Evolutionary conservation across 148 eudicot genomes (phyloP).

Genomic region (Fagopyrum esculentum): DNA sequence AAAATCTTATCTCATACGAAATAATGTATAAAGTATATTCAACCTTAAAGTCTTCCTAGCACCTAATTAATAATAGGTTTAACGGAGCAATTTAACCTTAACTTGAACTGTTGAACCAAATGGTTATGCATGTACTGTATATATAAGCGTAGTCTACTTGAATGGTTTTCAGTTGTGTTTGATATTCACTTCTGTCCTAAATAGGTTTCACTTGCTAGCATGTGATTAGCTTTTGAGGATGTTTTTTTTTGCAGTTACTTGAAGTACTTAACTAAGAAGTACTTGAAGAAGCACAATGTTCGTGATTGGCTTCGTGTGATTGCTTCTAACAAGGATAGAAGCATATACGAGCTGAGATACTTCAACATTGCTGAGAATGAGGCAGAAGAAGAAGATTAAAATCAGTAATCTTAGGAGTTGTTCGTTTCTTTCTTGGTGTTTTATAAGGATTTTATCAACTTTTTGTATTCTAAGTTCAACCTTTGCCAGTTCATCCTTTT

Average conservation of each 20-base stretch:
- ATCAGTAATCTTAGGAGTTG: not conserved
- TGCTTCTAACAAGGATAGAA: conserved; percentile 74
- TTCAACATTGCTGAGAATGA: conserved; percentile 88
- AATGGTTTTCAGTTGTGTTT: no score
- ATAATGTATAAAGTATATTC: no score
- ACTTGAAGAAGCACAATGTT: conserved; percentile 76
- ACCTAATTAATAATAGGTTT: no score
- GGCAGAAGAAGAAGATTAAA: conserved; percentile 56
- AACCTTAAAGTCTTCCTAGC: no score
- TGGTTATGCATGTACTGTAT: no score
- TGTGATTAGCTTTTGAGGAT: not conserved
- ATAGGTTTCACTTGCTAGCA: no score
- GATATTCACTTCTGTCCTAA: no score
- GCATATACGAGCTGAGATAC: conserved; percentile 67
- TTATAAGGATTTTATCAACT: not conserved
- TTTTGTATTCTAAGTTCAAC: not conserved
- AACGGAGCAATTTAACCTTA: no score
- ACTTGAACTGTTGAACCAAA: no score
- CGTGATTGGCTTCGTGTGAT: conserved; percentile 84
- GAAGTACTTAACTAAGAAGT: conserved; percentile 80
- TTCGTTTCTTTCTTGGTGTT: no score
- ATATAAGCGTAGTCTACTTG: no score
- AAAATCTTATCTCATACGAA: no score
- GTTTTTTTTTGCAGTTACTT: conserved; percentile 34
- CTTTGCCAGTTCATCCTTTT: not conserved